Percentiles rank a stretch among this genome's conserved stretches.
These are phyloP conservation scores for Gomphus bonarii DNA, from an alignment of 1,284 basidiomycete genomes.

Conservation along the genomic window DNA sequence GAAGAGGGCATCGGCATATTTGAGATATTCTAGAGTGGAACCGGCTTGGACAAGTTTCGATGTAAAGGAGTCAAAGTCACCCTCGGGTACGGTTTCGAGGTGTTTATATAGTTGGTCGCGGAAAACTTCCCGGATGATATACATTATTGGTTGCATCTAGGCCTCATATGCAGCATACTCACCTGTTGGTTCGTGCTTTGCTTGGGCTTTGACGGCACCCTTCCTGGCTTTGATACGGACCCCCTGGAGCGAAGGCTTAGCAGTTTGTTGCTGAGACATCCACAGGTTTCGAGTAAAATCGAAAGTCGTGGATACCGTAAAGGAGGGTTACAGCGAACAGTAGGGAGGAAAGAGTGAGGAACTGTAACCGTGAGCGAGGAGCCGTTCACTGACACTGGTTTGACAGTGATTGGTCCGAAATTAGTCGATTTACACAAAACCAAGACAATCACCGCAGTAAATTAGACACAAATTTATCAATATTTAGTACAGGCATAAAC, in stretches of 20 bases:
- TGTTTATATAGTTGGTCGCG: slow-evolving; percentile 93
- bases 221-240: slow-evolving; percentile 84
- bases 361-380: slow-evolving; percentile 2
- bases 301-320: slow-evolving; percentile 10
- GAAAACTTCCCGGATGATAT: slow-evolving; percentile 51
- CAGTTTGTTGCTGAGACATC: slow-evolving; percentile 78
- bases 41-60: slow-evolving; percentile 88
- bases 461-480: too few relatives aligned
- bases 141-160: neutral
- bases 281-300: slow-evolving; percentile 36
- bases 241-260: slow-evolving; percentile 80
- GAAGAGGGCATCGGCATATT: slow-evolving; percentile 93
- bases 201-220: slow-evolving; percentile 77
- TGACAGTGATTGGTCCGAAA: neutral
- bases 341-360: slow-evolving; percentile 2
- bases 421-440: neutral
- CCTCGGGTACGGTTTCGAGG: slow-evolving; percentile 74
- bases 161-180: neutral
- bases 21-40: slow-evolving; percentile 84
- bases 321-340: neutral
- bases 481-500: too few relatives aligned
- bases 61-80: slow-evolving; percentile 76
- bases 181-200: slow-evolving; percentile 81
- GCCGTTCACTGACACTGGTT: neutral
- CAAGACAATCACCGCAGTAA: neutral